Evolutionary conservation across 139 green algal genomes (phyloP).

Genomic region (Dunaliella primolecta): DNA sequence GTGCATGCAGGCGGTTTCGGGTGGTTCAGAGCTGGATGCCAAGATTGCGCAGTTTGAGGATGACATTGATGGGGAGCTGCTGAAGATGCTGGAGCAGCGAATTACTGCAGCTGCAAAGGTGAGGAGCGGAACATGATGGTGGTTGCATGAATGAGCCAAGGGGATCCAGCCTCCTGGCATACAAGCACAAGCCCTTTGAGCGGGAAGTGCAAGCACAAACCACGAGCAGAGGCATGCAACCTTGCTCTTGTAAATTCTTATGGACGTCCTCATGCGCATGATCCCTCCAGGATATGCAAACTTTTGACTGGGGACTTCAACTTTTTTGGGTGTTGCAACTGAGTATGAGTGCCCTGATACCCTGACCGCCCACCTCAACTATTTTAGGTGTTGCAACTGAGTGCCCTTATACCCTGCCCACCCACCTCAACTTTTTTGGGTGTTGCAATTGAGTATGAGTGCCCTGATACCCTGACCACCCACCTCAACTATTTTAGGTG

Average conservation of each 20-base stretch:
- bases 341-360: too few species aligned
- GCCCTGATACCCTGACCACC: too few species aligned
- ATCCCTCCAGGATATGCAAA: too few species aligned
- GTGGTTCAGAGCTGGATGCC: slow-evolving; percentile 13
- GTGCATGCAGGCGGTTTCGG: background rate
- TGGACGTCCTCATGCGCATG: background rate
- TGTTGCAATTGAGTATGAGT: too few species aligned
- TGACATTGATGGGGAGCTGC: slow-evolving; percentile 23
- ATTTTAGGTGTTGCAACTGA: too few species aligned
- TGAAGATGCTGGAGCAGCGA: slow-evolving; percentile 21
- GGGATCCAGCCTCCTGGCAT: background rate
- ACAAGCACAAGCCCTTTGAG: background rate
- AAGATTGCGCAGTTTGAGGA: slow-evolving; percentile 27
- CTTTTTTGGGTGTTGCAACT: too few species aligned
- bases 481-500: too few species aligned
- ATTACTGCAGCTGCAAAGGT: slow-evolving; percentile 12
- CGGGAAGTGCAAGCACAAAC: background rate
- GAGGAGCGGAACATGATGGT: background rate
- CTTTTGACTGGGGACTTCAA: too few species aligned
- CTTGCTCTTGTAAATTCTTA: background rate
- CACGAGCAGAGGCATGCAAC: too few species aligned
- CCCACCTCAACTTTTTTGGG: too few species aligned
- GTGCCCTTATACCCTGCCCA: too few species aligned
- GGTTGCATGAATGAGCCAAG: background rate
- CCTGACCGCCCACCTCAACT: too few species aligned